Base-by-base conservation (phyloP, 2,329 filamentous ascomycete genomes). In the Cladophialophora carrionii region DNA sequence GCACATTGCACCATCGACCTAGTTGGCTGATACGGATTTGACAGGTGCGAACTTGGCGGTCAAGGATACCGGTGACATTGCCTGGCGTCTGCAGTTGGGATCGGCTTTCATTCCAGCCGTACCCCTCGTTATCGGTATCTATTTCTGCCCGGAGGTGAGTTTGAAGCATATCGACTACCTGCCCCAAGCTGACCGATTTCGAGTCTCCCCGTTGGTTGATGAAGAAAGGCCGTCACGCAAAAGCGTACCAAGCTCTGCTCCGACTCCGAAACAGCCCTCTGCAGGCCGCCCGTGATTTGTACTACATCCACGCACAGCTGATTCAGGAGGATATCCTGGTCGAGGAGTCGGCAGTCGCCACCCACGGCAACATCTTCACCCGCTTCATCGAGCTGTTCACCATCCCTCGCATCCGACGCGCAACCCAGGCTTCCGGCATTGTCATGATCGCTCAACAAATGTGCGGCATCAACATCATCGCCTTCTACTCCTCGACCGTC, bases 361-460 rank as follows among this genome's bases (percentile, higher is more conserved):
- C 76, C 17, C 63, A 82, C 5, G 84, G 78, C 71, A 88, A 83
- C 75, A 88, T 89, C 72, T 37, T 86, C 57, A 84, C 80, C 24
- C 85, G 89, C 17, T 87, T 91, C 69, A 59, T 79, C 51, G 77
- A 82, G 65, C 74, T 85, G 0, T 82, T 82, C 67, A 82, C 80
- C 12, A 79, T 82, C 58, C 80, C 80, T 5, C 78, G 80, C 20
- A 76, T 82, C 62, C 78, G 80, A 46, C 79, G 80, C 48, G 92
- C 92, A 2, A 93, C 88, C 3, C 82, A 90, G 32, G 91, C 91
- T 5, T 89, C 90, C 0, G 90, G 88, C 69, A 86, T 87, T 1
- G 90, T 94, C 70, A 96, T 96, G 91, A 87, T 90, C 71, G 87
- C 87, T 0, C 88, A 90, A 75, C 87, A 90, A 75, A 87, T 90